phyloP scores from a whole-genome alignment of 352 stramenopile species.

The Globisporangium carolinianum region DNA sequence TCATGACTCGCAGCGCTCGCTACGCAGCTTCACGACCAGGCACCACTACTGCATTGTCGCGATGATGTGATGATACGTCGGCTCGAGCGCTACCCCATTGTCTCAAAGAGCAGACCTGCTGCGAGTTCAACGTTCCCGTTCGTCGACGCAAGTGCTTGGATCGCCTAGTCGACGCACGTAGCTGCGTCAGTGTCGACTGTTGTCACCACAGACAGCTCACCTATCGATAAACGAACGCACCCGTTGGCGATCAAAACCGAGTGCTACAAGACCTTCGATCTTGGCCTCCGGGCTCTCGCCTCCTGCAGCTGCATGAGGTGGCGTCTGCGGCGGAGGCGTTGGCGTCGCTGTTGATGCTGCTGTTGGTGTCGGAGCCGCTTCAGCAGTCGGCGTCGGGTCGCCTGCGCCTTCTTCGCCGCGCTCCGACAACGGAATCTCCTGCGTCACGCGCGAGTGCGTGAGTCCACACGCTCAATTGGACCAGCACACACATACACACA shows the following conservation, averaged over 20 bases:
- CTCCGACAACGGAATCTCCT: constrained; percentile 73
- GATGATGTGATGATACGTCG: too few relatives aligned
- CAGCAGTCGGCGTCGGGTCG: constrained; percentile 3
- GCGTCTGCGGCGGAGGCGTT: constrained; percentile 10
- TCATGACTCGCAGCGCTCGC: too few relatives aligned
- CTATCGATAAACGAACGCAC: constrained; percentile 18
- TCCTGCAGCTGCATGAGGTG: constrained; percentile 3
- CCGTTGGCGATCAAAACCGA: constrained; percentile 58
- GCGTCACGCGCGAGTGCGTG: not conserved
- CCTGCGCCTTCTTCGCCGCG: constrained; percentile 21
- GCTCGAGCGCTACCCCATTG: constrained; percentile 20
- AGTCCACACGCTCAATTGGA: not conserved
- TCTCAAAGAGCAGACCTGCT: constrained; percentile 77
- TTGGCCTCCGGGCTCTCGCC: constrained; percentile 34
- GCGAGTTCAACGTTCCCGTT: constrained; percentile 79
- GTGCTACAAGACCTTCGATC: constrained; percentile 48
- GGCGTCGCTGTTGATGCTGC: constrained; percentile 8
- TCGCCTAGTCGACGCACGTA: constrained; percentile 26
- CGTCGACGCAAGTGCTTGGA: constrained; percentile 56
- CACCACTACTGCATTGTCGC: too few relatives aligned
- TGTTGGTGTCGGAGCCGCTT: constrained; percentile 15
- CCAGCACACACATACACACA: not conserved
- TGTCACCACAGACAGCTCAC: too few relatives aligned
- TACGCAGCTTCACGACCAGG: too few relatives aligned
- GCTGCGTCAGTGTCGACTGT: not conserved